These are phyloP conservation scores for Tuber calosporum DNA, from an alignment of 495 filamentous ascomycete species.

Conservation along the genomic window DNA sequence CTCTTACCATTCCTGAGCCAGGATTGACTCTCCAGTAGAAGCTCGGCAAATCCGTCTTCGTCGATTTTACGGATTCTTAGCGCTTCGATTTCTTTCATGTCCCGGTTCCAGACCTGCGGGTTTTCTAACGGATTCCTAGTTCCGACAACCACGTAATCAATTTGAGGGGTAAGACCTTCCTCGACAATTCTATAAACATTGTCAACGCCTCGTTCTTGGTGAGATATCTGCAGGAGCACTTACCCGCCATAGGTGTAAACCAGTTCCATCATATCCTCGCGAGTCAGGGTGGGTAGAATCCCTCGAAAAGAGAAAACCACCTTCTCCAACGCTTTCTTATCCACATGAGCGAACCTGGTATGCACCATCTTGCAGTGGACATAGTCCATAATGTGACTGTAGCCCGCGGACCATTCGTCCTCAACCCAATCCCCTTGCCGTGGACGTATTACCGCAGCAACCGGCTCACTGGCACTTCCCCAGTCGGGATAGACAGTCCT, in stretches of 20 bases:
- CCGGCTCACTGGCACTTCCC: background rate
- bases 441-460: background rate
- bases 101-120: background rate
- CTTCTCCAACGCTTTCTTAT: background rate
- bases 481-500: background rate
- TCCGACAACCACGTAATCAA: background rate
- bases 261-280: background rate
- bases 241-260: background rate
- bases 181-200: background rate
- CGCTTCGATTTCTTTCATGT: background rate
- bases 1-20: constrained; percentile 1
- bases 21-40: background rate
- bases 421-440: background rate
- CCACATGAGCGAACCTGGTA: background rate
- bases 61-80: background rate
- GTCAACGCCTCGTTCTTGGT: background rate
- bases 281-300: background rate
- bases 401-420: background rate
- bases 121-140: background rate
- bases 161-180: background rate
- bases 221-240: background rate
- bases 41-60: background rate
- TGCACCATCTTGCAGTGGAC: background rate
- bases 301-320: background rate
- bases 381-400: constrained; percentile 1